Evolutionary conservation across 225 moss, liverwort and hornwort genomes (phyloP).

Genomic region (Pseudisothecium myosuroides): DNA sequence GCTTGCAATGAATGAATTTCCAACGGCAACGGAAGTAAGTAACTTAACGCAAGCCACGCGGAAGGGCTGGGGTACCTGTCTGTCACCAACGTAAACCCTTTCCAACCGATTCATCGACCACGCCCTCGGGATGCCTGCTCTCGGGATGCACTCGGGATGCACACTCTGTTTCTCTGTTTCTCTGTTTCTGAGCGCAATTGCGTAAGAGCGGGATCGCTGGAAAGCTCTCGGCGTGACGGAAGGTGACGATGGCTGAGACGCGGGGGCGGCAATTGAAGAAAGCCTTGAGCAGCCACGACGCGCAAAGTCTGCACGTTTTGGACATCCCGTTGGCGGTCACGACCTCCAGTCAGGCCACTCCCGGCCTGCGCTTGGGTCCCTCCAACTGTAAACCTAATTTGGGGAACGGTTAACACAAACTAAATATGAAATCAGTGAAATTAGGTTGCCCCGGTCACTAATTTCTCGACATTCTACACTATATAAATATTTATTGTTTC

Average conservation of each 20-base stretch:
- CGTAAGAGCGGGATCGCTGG: not conserved
- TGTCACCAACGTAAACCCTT: not conserved
- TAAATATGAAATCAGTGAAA: too few species aligned
- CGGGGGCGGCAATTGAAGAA: not conserved
- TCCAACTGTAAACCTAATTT: not conserved
- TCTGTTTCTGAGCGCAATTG: not conserved
- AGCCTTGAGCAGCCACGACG: not conserved
- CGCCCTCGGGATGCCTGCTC: not conserved
- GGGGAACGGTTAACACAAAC: not conserved
- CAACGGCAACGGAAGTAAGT: not conserved
- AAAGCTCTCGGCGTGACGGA: not conserved
- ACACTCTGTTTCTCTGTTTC: not conserved
- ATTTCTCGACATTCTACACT: too few species aligned
- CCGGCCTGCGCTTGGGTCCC: not conserved
- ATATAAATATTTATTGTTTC: too few species aligned
- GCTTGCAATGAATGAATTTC: not conserved
- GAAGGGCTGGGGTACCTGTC: slow-evolving; percentile 1
- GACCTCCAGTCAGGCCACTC: not conserved
- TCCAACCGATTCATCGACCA: not conserved
- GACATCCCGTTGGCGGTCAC: not conserved
- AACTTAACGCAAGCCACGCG: not conserved
- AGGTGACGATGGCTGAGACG: not conserved
- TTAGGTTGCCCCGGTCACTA: too few species aligned
- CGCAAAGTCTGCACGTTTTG: not conserved
- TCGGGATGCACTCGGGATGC: not conserved